A percentile compares a stretch with the other conserved stretches of the same genome.
Evolutionary conservation across 495 filamentous ascomycete genomes (phyloP).

Genomic region (Penicillium canescens): DNA sequence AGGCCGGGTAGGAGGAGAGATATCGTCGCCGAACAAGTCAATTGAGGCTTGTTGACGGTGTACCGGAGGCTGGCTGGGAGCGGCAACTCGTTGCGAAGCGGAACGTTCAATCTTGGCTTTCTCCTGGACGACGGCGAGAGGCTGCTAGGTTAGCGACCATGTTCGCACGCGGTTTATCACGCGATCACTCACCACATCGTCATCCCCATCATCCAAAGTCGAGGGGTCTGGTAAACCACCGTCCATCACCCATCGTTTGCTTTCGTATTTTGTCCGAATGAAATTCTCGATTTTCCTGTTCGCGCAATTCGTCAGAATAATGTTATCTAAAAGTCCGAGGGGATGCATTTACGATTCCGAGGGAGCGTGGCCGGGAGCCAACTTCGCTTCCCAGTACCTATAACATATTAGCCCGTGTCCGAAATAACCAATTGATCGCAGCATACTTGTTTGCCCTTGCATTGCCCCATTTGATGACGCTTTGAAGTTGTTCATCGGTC

Average conservation of each 20-base stretch:
- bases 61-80: conserved; percentile 44
- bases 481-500: conserved; percentile 97
- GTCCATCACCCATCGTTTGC: conserved; percentile 98
- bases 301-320: neutral
- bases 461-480: conserved; percentile 92
- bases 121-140: conserved; percentile 71
- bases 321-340: neutral
- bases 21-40: conserved; percentile 64
- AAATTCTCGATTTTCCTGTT: conserved; percentile 96
- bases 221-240: conserved; percentile 89
- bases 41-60: conserved; percentile 48
- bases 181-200: conserved; percentile 64
- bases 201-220: conserved; percentile 77
- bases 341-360: conserved; percentile 72
- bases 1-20: conserved; percentile 61
- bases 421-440: conserved; percentile 7
- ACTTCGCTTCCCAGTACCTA: conserved; percentile 93
- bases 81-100: conserved; percentile 48
- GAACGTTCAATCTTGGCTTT: conserved; percentile 68
- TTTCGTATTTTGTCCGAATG: conserved; percentile 97
- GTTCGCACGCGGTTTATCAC: neutral
- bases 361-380: conserved; percentile 88
- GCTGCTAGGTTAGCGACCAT: conserved; percentile 45
- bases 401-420: conserved; percentile 15
- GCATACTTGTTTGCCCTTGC: conserved; percentile 85